phyloP scores from a whole-genome alignment of 495 filamentous ascomycete species.

The Cenococcum geophilum region DNA sequence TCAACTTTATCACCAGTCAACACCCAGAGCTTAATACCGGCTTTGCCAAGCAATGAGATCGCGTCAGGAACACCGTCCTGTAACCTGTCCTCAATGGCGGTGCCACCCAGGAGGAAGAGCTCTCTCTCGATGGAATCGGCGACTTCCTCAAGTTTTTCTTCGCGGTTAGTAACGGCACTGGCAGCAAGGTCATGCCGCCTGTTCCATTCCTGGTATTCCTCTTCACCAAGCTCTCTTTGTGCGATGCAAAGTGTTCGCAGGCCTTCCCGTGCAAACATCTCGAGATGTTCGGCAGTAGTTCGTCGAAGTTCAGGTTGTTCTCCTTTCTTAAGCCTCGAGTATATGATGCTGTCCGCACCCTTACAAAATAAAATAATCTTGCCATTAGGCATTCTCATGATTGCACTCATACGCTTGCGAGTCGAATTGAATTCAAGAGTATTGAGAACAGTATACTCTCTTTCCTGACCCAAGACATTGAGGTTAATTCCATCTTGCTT shows the following conservation, averaged over 20 bases:
- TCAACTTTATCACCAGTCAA: conserved; percentile 98
- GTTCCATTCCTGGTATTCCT: conserved; percentile 82
- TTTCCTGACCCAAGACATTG: conserved; percentile 80
- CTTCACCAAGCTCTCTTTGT: conserved; percentile 72
- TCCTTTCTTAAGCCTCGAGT: conserved; percentile 78
- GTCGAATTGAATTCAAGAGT: conserved; percentile 97
- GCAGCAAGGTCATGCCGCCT: conserved; percentile 83
- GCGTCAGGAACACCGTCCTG: conserved; percentile 98
- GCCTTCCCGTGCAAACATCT: conserved; percentile 94
- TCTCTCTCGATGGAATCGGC: conserved; percentile 87
- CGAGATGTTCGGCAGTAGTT: conserved; percentile 85
- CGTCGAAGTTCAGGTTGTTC: conserved; percentile 78
- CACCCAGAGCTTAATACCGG: conserved; percentile 99
- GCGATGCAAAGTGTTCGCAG: conserved; percentile 93
- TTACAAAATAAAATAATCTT: conserved; percentile 94
- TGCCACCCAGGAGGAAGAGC: conserved; percentile 84
- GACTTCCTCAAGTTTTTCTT: conserved; percentile 88
- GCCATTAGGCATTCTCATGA: conserved; percentile 92
- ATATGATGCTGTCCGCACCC: conserved; percentile 95
- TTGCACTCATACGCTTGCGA: conserved; percentile 96
- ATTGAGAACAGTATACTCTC: conserved; percentile 80
- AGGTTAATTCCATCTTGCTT: conserved; percentile 70
- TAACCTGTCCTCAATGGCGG: conserved; percentile 94
- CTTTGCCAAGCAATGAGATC: conserved; percentile 84
- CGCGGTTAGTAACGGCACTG: conserved; percentile 73